Percentiles rank a stretch among this genome's conserved stretches.
Evolutionary conservation across 306 rosid species (phyloP).

Genomic region (Cucurbita pepo): DNA sequence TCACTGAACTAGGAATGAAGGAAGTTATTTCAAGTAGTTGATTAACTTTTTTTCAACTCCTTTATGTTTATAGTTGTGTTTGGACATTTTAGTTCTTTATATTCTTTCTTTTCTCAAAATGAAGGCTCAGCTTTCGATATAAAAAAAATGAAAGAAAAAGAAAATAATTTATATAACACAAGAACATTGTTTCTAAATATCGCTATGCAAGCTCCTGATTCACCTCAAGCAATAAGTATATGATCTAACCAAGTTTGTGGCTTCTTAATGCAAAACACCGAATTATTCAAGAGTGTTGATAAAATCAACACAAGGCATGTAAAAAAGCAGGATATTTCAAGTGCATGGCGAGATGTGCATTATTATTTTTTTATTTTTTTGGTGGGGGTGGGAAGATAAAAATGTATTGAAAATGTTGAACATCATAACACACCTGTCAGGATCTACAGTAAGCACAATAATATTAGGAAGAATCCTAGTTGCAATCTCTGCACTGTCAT

Average conservation of each 20-base stretch:
- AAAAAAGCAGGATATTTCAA: not conserved
- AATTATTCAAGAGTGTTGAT: not conserved
- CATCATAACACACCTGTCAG: conserved; percentile 51
- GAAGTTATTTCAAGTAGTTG: too few relatives aligned
- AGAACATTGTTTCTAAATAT: not conserved
- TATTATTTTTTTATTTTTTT: too few relatives aligned
- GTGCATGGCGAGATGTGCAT: not conserved
- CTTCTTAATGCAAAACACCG: not conserved
- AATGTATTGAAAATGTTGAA: not conserved
- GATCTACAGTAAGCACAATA: conserved; percentile 83
- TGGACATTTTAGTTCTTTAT: not conserved
- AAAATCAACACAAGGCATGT: not conserved
- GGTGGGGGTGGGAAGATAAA: not conserved
- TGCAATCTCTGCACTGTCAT: conserved; percentile 81
- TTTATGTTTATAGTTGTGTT: not conserved
- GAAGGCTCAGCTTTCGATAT: too few relatives aligned
- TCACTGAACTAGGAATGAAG: too few relatives aligned
- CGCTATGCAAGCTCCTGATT: not conserved
- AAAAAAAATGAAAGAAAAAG: not conserved
- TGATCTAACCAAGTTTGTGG: not conserved
- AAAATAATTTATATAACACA: not conserved
- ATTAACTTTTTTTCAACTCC: too few relatives aligned
- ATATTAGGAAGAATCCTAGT: conserved; percentile 91
- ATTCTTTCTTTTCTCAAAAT: not conserved
- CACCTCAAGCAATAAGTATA: not conserved